Evolutionary conservation across 1,139 yeast genomes (phyloP).

Genomic region (Suhomyces kunorum): DNA sequence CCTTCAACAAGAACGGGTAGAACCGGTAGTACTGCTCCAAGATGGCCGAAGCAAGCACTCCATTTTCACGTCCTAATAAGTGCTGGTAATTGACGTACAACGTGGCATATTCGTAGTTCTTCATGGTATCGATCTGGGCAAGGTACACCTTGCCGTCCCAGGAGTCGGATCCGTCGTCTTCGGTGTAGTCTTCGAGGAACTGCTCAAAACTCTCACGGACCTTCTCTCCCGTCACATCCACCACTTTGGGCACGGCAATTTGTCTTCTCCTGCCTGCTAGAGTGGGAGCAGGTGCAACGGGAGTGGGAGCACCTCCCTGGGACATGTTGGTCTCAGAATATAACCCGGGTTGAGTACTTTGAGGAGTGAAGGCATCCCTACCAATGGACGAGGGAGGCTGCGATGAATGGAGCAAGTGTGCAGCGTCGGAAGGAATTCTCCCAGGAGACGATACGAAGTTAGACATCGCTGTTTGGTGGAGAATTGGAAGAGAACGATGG

Average conservation of each 20-base stretch:
- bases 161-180: slow-evolving; percentile 37
- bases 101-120: slow-evolving; percentile 71
- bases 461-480: slow-evolving; percentile 29
- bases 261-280: slow-evolving; percentile 50
- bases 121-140: slow-evolving; percentile 81
- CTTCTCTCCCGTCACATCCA: slow-evolving; percentile 90
- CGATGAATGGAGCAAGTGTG: slow-evolving; percentile 43
- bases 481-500: neutral
- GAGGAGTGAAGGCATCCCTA: slow-evolving; percentile 31
- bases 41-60: slow-evolving; percentile 87
- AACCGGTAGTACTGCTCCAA: slow-evolving; percentile 91
- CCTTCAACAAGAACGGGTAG: slow-evolving; percentile 78
- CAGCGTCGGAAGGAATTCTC: slow-evolving; percentile 49
- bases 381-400: slow-evolving; percentile 50
- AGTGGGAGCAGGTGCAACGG: slow-evolving; percentile 21
- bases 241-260: slow-evolving; percentile 78
- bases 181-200: slow-evolving; percentile 63
- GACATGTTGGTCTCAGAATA: slow-evolving; percentile 23
- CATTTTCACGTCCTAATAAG: slow-evolving; percentile 72
- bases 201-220: slow-evolving; percentile 89
- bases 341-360: slow-evolving; percentile 16
- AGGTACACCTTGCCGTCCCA: slow-evolving; percentile 65
- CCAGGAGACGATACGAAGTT: slow-evolving; percentile 51
- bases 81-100: slow-evolving; percentile 86
- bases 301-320: slow-evolving; percentile 20